Evolutionary conservation across 345 rosid genomes (phyloP).

Genomic region (Ailanthus altissimus): DNA sequence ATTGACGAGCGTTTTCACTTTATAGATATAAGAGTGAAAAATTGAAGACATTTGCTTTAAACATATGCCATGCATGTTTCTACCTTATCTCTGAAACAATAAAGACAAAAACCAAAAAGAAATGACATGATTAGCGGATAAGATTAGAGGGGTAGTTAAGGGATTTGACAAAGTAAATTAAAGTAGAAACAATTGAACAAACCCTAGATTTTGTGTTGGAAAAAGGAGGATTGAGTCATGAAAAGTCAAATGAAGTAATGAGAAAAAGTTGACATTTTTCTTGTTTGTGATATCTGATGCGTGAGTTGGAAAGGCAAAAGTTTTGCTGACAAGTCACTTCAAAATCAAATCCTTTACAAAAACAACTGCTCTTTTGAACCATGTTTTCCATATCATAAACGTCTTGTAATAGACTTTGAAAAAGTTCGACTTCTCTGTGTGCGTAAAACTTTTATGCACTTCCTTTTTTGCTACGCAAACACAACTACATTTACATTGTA

Average conservation of each 20-base stretch:
- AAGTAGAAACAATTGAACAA: slow-evolving; percentile 5
- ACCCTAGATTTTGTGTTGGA: slow-evolving; percentile 20
- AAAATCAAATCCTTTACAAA: background rate
- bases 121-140: slow-evolving; percentile 15
- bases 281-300: background rate
- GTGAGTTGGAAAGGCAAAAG: slow-evolving; percentile 15
- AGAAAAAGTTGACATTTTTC: slow-evolving; percentile 10
- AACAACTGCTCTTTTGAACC: background rate
- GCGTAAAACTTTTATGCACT: background rate
- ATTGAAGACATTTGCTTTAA: background rate
- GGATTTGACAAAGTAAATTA: background rate
- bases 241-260: background rate
- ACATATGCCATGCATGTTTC: background rate
- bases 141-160: slow-evolving; percentile 18
- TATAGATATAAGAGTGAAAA: background rate
- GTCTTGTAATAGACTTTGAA: background rate
- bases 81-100: background rate
- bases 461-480: background rate
- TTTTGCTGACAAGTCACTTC: background rate
- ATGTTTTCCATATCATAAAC: slow-evolving; percentile 1
- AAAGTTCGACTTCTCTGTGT: background rate
- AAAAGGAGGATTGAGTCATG: slow-evolving; percentile 1
- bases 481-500: no score
- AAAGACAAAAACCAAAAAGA: no score
- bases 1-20: background rate